Evolutionary conservation across 345 rosid species (phyloP), one percentile per base, ranked within the genome.

Genomic region (Camelina neglecta): DNA sequence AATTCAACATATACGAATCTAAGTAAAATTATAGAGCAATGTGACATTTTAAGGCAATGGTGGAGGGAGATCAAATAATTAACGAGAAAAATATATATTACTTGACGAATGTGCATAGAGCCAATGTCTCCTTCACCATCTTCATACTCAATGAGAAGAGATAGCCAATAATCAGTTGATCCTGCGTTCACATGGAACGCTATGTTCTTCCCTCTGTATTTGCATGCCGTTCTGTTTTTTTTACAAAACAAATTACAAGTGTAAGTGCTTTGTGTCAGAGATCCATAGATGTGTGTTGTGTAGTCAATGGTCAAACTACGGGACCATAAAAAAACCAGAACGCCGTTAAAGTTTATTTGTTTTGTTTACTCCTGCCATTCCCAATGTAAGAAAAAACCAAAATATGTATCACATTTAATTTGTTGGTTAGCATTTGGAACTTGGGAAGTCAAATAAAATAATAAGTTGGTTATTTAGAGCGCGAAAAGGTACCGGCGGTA

Each of bases 61-160:
- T 26, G 29, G 29, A 1, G 6, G 47, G 47, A 18, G 47, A 50
- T 38, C 3, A 41, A 3, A 26, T 26, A 26, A 26, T 2, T 15
- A 15, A 47, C n/a, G 50, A 48, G 8, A n/a, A 9, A 9, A 73
- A 26, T 26, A 4, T 26, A 26, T 75, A 39, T 85, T 60, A 91
- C 98, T 55, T 92, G 86, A 81, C 82, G 88, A 24, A 95, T 87
- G 58, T 95, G 97, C 97, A 92, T 90, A 39, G 96, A 89, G 29
- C 97, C 97, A 62, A 95, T 88, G 71, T 95, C 99, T 23, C 97
- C 99, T 70, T 95, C 97, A 57, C 97, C 97, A 53, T 95, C 97
- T 80, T 95, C 99, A 67, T 81, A 95, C 81, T 90, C 97, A 56
- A 92, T 92, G n/a, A 92, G 80, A 75, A 95, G 84, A n/a, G 99